A percentile compares a stretch with the other conserved stretches of the same genome.
Conservation (phyloP, 192 early-diverging fungal genomes). For the Rhizophagus prolifer region DNA sequence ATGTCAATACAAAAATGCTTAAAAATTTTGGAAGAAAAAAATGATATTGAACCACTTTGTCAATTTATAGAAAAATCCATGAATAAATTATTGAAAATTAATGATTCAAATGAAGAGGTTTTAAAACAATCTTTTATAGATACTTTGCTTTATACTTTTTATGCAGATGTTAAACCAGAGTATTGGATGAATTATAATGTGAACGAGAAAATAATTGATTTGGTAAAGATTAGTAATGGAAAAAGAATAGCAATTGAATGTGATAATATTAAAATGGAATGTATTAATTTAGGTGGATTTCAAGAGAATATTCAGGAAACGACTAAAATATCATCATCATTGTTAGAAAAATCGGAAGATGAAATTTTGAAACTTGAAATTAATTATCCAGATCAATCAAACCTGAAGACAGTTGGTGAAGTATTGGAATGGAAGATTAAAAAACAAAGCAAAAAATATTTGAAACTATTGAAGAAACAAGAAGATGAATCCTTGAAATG, state of each 20-base stretch:
- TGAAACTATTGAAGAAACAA: constrained; percentile 10
- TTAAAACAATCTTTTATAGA: constrained; percentile 8
- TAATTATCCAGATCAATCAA: neutral
- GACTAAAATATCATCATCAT: constrained; percentile 1
- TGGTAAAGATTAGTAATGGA: neutral
- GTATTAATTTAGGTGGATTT: neutral
- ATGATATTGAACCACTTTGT: constrained; percentile 1
- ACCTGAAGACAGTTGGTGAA: constrained; percentile 7
- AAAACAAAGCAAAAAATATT: constrained; percentile 8
- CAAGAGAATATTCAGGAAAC: neutral
- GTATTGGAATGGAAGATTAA: constrained; percentile 24
- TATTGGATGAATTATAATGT: neutral
- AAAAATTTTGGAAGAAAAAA: constrained; percentile 1
- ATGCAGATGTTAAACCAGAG: constrained; percentile 2
- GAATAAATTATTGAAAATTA: constrained; percentile 10
- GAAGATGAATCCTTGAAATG: neutral
- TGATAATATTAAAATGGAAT: constrained; percentile 16
- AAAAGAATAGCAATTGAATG: constrained; percentile 6
- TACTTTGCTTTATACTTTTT: constrained; percentile 6
- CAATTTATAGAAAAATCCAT: constrained; percentile 13
- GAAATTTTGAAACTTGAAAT: constrained; percentile 22
- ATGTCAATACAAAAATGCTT: neutral
- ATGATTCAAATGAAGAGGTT: constrained; percentile 11
- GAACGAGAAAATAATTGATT: neutral
- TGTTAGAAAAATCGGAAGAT: constrained; percentile 5